phyloP scores from a whole-genome alignment of 352 stramenopile genomes.

The Globisporangium abappressorium region DNA sequence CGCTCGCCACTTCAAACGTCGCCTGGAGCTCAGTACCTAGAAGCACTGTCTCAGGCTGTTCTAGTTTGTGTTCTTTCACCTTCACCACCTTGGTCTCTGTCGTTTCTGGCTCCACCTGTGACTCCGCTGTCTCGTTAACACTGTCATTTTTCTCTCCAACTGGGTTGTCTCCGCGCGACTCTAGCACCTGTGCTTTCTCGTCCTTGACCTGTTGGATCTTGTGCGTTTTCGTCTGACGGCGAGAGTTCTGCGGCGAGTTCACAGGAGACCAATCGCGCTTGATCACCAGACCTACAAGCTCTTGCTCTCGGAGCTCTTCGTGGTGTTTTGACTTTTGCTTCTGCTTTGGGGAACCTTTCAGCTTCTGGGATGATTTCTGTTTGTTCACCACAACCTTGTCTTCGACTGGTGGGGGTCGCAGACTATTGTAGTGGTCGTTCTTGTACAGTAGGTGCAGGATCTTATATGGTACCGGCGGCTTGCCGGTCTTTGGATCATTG shows the following conservation, averaged over 20 bases:
- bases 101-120: not conserved
- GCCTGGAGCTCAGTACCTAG: slow-evolving; percentile 2
- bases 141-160: not conserved
- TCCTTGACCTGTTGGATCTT: not conserved
- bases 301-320: not conserved
- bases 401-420: slow-evolving; percentile 18
- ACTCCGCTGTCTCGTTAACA: not conserved
- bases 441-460: slow-evolving; percentile 49
- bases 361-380: not conserved
- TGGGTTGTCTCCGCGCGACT: too few species aligned
- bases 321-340: not conserved
- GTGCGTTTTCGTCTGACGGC: not conserved
- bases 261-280: slow-evolving; percentile 22
- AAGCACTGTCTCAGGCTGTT: slow-evolving; percentile 8
- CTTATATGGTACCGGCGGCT: slow-evolving; percentile 23
- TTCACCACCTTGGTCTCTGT: not conserved
- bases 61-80: slow-evolving; percentile 8
- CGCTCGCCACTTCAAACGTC: not conserved
- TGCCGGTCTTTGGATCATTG: slow-evolving; percentile 13
- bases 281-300: not conserved
- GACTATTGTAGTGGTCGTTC: slow-evolving; percentile 52
- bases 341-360: not conserved
- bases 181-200: not conserved
- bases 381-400: not conserved
- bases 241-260: slow-evolving; percentile 2